Evolutionary conservation across 768 basidiomycete species (phyloP), one percentile per base, ranked within the genome.

Genomic region (Boletellus sp.): DNA sequence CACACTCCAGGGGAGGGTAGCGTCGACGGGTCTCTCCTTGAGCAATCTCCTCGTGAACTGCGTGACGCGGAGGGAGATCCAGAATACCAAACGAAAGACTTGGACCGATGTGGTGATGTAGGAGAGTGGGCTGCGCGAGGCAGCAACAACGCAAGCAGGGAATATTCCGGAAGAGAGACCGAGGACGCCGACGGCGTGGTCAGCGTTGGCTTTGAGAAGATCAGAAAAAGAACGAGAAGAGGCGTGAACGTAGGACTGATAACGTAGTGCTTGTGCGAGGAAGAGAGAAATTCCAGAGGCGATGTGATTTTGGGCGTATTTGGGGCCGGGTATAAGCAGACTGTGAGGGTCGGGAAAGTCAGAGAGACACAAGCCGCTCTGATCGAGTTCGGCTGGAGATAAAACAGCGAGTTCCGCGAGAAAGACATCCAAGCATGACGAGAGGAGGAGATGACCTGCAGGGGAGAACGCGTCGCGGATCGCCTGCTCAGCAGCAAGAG

Each of bases 121-220:
- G 1, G 70, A 62, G 20, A 75, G 61, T 26, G 66, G 55, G 22
- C 64, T 69, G 10, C 54, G 42, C 0, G 81, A 79, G 2, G 75
- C 68, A 38, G 72, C 75, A 4, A 76, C 75, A 15, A 80, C 75
- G 47, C 76, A 76, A 8, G 81, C 79, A 16, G 76, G 68, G 37
- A 83, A 66, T 47, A 81, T 72, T 24, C 80, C 81, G 40, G 78
- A 80, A n/a, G 79, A 81, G 61, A 80, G 77, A 4, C 76, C 80
- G 7, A 80, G 60, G 42, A 80, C 56, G 12, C 78, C 77, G 19
- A 68, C 34, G 2, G 49, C 54, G 39, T 74, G 57, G 13, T 65
- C 50, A 33, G 55, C 37, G 53, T 79, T 79, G 26, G 45, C 35
- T 48, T 63, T 54, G 23, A 78, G 56, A 28, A 62, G 41, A 26